These are phyloP conservation scores for Sanghuangporus sanghuang DNA, from an alignment of 1,284 basidiomycete genomes.

Conservation along the genomic window DNA sequence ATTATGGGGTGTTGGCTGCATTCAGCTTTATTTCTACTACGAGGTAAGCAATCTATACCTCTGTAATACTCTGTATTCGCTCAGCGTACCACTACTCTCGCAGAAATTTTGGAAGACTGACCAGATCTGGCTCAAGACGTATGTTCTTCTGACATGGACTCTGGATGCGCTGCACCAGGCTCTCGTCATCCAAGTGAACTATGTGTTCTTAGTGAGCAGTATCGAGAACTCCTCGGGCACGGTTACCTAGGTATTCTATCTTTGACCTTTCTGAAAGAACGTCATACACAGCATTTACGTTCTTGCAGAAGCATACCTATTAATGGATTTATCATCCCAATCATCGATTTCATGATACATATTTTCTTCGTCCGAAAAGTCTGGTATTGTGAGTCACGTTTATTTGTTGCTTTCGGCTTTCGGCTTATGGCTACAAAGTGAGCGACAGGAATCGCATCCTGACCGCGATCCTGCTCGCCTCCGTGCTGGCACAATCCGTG, in stretches of 20 bases:
- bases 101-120: background rate
- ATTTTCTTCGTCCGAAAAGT: background rate
- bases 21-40: too few relatives aligned
- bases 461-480: background rate
- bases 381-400: background rate
- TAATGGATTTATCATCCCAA: background rate
- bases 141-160: background rate
- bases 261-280: background rate
- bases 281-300: background rate
- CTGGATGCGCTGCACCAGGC: background rate
- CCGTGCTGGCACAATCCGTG: background rate
- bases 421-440: background rate
- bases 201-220: constrained; percentile 5
- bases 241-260: background rate
- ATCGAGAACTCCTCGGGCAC: background rate
- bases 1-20: too few relatives aligned
- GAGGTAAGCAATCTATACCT: too few relatives aligned
- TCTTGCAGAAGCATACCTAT: background rate
- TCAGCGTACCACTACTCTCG: too few relatives aligned
- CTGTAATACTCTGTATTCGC: too few relatives aligned
- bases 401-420: background rate
- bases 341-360: background rate
- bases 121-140: background rate
- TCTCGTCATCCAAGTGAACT: background rate
- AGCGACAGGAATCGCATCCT: background rate